These are phyloP conservation scores for Picochlorum sp. DNA, from an alignment of 139 green algal species.

Conservation along the genomic window DNA sequence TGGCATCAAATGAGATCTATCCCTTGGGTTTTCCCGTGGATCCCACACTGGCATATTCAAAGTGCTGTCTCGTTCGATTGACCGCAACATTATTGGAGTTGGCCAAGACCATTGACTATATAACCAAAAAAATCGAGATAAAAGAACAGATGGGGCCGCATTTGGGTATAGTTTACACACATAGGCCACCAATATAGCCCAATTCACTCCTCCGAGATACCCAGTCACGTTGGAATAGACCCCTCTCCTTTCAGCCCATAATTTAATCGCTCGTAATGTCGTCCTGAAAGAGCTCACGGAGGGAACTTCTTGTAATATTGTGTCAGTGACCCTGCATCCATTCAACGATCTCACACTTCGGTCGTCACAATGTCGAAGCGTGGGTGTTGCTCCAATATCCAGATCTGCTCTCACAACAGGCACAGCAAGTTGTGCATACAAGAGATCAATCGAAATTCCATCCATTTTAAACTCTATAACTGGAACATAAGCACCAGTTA, in stretches of 20 bases:
- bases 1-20: conserved; percentile 79
- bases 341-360: conserved; percentile 73
- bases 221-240: conserved; percentile 79
- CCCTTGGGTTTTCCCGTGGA: conserved; percentile 59
- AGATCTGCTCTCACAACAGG: conserved; percentile 54
- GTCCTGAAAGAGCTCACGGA: conserved; percentile 50
- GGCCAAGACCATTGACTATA: conserved; percentile 70
- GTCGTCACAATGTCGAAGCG: conserved; percentile 82
- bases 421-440: conserved; percentile 69
- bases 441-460: conserved; percentile 86
- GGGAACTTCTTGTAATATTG: conserved; percentile 60
- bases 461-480: conserved; percentile 91
- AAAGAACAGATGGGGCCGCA: conserved; percentile 38
- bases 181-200: conserved; percentile 87
- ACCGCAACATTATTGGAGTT: conserved; percentile 62
- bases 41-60: conserved; percentile 59
- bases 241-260: conserved; percentile 76
- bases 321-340: conserved; percentile 82
- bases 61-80: conserved; percentile 51
- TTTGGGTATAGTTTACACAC: conserved; percentile 88
- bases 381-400: conserved; percentile 50
- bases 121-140: conserved; percentile 78
- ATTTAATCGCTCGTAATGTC: conserved; percentile 71
- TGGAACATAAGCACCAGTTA: conserved; percentile 82
- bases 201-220: conserved; percentile 94